Percentiles rank a stretch among this genome's conserved stretches.
These are phyloP conservation scores for Suaeda aralocaspica DNA, from an alignment of 148 eudicot species.

Conservation along the genomic window DNA sequence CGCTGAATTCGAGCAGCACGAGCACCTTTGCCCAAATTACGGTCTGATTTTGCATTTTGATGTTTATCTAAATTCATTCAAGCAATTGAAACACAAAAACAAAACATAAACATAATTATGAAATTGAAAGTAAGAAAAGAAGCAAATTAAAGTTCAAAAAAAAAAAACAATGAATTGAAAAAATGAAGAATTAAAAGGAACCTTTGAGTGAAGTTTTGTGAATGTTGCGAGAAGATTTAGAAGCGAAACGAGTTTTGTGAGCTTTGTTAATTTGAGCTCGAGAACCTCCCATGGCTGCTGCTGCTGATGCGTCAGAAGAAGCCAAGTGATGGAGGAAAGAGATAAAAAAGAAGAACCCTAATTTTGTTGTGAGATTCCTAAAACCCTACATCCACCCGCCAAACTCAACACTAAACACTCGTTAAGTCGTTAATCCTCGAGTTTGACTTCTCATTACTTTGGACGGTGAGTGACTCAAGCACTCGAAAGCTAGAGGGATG, in stretches of 20 bases:
- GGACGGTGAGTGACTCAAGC: too few species aligned
- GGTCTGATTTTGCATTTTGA: slow-evolving; percentile 49
- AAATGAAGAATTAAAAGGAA: slow-evolving; percentile 3
- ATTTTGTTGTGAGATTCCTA: too few species aligned
- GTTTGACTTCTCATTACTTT: too few species aligned
- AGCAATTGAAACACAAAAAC: neutral
- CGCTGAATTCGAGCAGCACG: slow-evolving; percentile 75
- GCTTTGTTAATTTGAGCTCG: slow-evolving; percentile 73
- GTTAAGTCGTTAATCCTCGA: too few species aligned
- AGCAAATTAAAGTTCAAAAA: neutral
- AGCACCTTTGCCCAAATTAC: slow-evolving; percentile 61
- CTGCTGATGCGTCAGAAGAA: neutral
- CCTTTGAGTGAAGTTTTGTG: slow-evolving; percentile 78
- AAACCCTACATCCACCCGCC: too few species aligned
- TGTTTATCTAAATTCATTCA: slow-evolving; percentile 45
- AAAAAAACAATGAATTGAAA: neutral
- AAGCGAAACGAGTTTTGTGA: slow-evolving; percentile 81
- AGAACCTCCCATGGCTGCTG: slow-evolving; percentile 52
- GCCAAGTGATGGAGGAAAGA: too few species aligned
- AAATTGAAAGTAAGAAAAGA: neutral
- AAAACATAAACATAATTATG: neutral
- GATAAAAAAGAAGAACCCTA: too few species aligned
- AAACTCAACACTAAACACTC: too few species aligned
- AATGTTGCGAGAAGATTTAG: slow-evolving; percentile 77
- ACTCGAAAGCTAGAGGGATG: too few species aligned